Base-by-base conservation (phyloP, 2,329 filamentous ascomycete species). In the Cercospora berteroae region DNA sequence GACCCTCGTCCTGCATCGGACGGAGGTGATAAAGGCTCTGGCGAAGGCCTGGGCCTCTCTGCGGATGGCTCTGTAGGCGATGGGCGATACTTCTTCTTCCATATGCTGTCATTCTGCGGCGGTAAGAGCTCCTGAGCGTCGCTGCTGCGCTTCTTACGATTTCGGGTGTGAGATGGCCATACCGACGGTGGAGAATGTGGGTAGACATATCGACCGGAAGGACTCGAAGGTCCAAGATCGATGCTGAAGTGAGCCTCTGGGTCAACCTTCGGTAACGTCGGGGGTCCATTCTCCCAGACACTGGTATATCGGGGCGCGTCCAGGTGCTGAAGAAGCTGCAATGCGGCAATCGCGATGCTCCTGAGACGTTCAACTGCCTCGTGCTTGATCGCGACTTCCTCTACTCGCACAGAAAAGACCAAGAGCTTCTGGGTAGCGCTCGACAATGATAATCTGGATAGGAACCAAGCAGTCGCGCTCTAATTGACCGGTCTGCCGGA, bases 401-500 rank as follows among this genome's bases (percentile, higher is more conserved):
- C 25, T 18, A 31, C 3, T 18, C 52, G 52, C 16, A n/a, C 25
- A 9, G 25, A 9, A 3, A 33, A 57, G 52, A 57, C 25, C 27
- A 18, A n/a, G 13, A 29, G 25, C 52, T 33, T 9, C 13, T 57
- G 20, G 8, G 1, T n/a, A 10, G 25, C 16, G n/a, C 52, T 25
- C 25, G 13, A 6, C 25, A 18, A 5, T 18, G 29, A 16, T 29
- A 29, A 4, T n/a, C 7, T 57, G 16, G 52, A 57, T n/a, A 57
- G 20, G n/a, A 56, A 29, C 52, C 23, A 57, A 29, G 52, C 52
- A 57, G 25, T 44, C 33, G 48, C 8, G 8, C 23, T 20, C 27
- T 59, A 65, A 13, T 36, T 36, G 10, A 68, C 57, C 58, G 65
- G 63, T 4, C 81, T 80, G 20, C 81, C 81, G 18, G 81, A 80